A percentile compares a stretch with the other conserved stretches of the same genome.
phyloP scores from a whole-genome alignment of 2,329 filamentous ascomycete species.

The Huntiella abstrusa region DNA sequence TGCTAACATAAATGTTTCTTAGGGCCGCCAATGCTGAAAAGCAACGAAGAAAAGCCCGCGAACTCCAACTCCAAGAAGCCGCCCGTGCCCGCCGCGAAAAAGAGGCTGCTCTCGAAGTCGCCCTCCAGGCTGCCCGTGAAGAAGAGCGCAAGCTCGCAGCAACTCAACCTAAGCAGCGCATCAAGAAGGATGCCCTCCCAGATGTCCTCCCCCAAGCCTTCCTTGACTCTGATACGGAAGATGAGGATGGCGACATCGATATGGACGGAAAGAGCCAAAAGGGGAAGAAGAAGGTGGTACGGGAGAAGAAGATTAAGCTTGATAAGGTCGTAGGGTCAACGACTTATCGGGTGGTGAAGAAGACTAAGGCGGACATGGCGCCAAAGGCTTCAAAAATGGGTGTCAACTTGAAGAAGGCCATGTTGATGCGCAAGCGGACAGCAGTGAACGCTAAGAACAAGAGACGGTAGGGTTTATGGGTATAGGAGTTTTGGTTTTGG shows the following conservation, averaged over 20 bases:
- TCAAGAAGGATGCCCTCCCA: slow-evolving; percentile 18
- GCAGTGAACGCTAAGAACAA: slow-evolving; percentile 25
- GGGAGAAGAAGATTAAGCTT: slow-evolving; percentile 17
- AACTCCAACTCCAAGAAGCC: slow-evolving; percentile 35
- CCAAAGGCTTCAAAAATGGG: slow-evolving; percentile 28
- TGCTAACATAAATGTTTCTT: neutral
- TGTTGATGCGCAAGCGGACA: slow-evolving; percentile 27
- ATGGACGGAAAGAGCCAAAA: neutral
- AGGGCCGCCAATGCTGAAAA: slow-evolving; percentile 33
- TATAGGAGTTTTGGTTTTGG: neutral
- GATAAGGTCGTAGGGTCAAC: slow-evolving; percentile 34
- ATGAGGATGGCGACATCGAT: slow-evolving; percentile 14
- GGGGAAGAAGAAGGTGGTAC: slow-evolving; percentile 17
- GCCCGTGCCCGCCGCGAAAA: slow-evolving; percentile 28
- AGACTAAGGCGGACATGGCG: slow-evolving; percentile 27
- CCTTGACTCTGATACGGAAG: slow-evolving; percentile 31
- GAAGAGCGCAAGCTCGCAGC: neutral
- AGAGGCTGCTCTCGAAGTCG: slow-evolving; percentile 13
- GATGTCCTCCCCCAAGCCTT: slow-evolving; percentile 33
- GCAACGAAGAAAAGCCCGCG: slow-evolving; percentile 35
- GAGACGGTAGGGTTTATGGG: slow-evolving; percentile 1
- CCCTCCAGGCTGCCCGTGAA: slow-evolving; percentile 9
- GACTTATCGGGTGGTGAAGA: slow-evolving; percentile 30
- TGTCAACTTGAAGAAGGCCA: slow-evolving; percentile 23
- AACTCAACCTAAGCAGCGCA: neutral